phyloP scores from a whole-genome alignment of 257 asterid genomes.

The Solanum pennellii region DNA sequence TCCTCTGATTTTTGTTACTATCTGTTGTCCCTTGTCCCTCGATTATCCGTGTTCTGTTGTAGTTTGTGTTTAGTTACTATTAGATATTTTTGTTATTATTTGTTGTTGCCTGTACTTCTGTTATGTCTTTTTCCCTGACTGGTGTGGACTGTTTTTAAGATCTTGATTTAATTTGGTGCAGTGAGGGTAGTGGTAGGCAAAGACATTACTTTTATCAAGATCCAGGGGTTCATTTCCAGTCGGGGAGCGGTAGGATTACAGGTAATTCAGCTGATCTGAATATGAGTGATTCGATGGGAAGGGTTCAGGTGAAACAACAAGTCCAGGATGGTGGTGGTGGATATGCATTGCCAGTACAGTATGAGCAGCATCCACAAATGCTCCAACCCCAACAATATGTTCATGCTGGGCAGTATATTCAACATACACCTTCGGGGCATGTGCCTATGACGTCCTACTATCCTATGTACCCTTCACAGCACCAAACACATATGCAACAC shows the following conservation, averaged over 20 bases:
- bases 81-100: not conserved
- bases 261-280: conserved; percentile 37
- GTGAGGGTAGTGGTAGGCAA: conserved; percentile 84
- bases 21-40: not conserved
- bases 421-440: conserved; percentile 43
- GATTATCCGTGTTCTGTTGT: not conserved
- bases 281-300: conserved; percentile 29
- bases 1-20: not conserved
- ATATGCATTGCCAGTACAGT: conserved; percentile 35
- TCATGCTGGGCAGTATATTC: conserved; percentile 59
- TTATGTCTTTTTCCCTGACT: not conserved
- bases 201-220: conserved; percentile 58
- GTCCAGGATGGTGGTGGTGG: conserved; percentile 50
- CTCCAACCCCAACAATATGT: conserved; percentile 62
- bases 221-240: conserved; percentile 37
- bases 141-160: not conserved
- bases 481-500: conserved; percentile 38
- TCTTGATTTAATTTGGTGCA: conserved; percentile 12
- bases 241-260: conserved; percentile 29
- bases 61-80: not conserved
- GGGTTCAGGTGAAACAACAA: conserved; percentile 52
- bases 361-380: conserved; percentile 61
- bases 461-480: conserved; percentile 69
- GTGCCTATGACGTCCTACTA: conserved; percentile 45
- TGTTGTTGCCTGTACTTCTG: not conserved